Conservation (phyloP, 768 basidiomycete genomes). For the Hygrophorus russula region DNA sequence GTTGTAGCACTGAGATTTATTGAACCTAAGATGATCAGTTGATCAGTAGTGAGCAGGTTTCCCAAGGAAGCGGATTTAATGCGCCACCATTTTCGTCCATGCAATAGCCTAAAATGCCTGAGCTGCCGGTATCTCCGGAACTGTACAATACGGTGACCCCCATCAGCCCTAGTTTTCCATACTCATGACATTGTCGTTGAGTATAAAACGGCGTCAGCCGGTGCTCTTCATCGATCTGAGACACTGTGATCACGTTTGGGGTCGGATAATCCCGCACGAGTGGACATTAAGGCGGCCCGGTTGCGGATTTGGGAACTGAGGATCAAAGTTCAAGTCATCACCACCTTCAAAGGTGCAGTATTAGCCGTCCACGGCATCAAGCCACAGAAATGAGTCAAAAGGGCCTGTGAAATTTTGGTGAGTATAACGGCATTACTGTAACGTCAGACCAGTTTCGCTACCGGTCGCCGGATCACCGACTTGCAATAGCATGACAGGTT, state of each 20-base stretch:
- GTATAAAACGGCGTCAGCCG: slow-evolving; percentile 22
- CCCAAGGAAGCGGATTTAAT: neutral
- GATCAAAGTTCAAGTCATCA: slow-evolving; percentile 21
- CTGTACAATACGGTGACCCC: slow-evolving; percentile 51
- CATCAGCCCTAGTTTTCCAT: slow-evolving; percentile 46
- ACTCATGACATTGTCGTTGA: slow-evolving; percentile 34
- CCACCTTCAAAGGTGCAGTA: slow-evolving; percentile 24
- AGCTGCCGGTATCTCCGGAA: slow-evolving; percentile 50
- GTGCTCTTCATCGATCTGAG: slow-evolving; percentile 26
- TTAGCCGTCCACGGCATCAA: slow-evolving; percentile 23
- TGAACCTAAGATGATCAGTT: slow-evolving; percentile 8
- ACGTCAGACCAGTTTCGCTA: slow-evolving; percentile 5
- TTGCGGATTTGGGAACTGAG: slow-evolving; percentile 18
- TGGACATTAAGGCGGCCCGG: slow-evolving; percentile 19
- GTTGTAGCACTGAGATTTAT: slow-evolving; percentile 18
- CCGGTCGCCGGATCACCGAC: slow-evolving; percentile 18
- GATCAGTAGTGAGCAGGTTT: neutral
- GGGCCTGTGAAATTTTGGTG: slow-evolving; percentile 8
- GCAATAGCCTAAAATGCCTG: slow-evolving; percentile 22
- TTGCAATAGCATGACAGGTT: slow-evolving; percentile 21
- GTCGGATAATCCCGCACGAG: slow-evolving; percentile 24
- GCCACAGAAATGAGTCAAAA: slow-evolving; percentile 19
- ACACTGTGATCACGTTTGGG: slow-evolving; percentile 32
- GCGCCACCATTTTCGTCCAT: slow-evolving; percentile 30
- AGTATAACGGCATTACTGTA: neutral